Evolutionary conservation across 2,329 filamentous ascomycete genomes (phyloP).

Genomic region (Cordyceps sp.): DNA sequence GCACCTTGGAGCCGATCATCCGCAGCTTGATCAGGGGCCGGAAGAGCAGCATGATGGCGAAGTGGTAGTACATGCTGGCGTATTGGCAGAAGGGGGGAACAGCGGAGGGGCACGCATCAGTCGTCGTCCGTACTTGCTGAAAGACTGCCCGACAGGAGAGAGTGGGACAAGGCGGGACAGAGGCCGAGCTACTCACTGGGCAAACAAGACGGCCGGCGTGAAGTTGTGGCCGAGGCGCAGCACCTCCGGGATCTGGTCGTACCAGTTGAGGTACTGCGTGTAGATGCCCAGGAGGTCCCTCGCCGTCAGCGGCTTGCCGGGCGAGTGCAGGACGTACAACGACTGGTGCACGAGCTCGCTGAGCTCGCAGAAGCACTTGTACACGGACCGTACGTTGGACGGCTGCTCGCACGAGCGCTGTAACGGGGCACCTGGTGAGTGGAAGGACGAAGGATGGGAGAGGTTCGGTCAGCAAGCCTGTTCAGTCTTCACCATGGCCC

Average conservation of each 20-base stretch:
- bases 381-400: conserved; percentile 51
- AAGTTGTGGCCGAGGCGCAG: conserved; percentile 51
- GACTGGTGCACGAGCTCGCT: conserved; percentile 60
- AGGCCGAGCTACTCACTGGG: conserved; percentile 40
- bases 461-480: background rate
- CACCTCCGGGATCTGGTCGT: conserved; percentile 46
- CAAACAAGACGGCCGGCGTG: conserved; percentile 55
- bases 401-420: conserved; percentile 42
- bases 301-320: conserved; percentile 46
- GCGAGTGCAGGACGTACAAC: conserved; percentile 56
- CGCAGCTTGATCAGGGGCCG: conserved; percentile 50
- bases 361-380: conserved; percentile 53
- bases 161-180: too few relatives aligned
- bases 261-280: conserved; percentile 55
- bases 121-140: too few relatives aligned
- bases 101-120: too few relatives aligned
- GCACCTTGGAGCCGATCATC: conserved; percentile 45
- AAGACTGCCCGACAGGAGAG: too few relatives aligned
- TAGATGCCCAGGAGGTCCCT: conserved; percentile 47
- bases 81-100: too few relatives aligned
- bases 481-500: background rate
- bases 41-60: conserved; percentile 56
- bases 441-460: background rate
- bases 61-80: conserved; percentile 52
- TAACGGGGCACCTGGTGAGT: conserved; percentile 27